A percentile compares a stretch with the other conserved stretches of the same genome.
These are phyloP conservation scores for Leccinum uliginosum DNA, from an alignment of 768 basidiomycete species.

Conservation along the genomic window DNA sequence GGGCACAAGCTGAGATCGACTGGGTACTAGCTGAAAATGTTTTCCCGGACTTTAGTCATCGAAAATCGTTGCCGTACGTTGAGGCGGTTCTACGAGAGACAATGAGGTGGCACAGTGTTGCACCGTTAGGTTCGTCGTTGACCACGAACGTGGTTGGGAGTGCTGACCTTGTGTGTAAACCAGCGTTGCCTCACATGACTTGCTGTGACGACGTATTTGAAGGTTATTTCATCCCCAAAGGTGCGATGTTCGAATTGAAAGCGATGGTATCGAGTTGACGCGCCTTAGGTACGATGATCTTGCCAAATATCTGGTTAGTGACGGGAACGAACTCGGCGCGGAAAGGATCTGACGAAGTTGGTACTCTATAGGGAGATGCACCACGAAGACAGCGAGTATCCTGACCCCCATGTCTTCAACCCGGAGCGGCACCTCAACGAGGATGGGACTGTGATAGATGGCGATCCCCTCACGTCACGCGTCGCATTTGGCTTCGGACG, in stretches of 20 bases:
- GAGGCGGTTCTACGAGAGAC: constrained; percentile 30
- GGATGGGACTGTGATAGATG: constrained; percentile 23
- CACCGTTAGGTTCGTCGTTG: constrained; percentile 23
- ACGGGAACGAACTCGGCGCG: not conserved
- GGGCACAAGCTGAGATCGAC: constrained; percentile 30
- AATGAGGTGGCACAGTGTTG: constrained; percentile 31
- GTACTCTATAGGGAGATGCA: constrained; percentile 23
- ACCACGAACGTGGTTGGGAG: not conserved
- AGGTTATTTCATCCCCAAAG: constrained; percentile 37
- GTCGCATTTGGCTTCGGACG: constrained; percentile 29
- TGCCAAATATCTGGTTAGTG: constrained; percentile 29
- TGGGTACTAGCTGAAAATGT: constrained; percentile 8
- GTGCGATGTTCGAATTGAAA: constrained; percentile 14
- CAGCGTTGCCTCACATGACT: constrained; percentile 29
- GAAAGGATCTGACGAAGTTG: not conserved
- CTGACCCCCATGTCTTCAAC: constrained; percentile 22
- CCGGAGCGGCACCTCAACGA: constrained; percentile 24
- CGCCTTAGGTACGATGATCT: constrained; percentile 20
- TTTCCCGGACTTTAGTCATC: constrained; percentile 26
- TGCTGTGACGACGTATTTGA: constrained; percentile 41
- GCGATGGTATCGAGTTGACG: constrained; percentile 4
- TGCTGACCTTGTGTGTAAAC: constrained; percentile 4
- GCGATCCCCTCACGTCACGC: constrained; percentile 25
- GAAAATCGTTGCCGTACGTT: constrained; percentile 25
- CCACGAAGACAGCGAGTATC: constrained; percentile 28